These are phyloP conservation scores for Draba incana DNA, from an alignment of 345 rosid genomes.

Conservation along the genomic window DNA sequence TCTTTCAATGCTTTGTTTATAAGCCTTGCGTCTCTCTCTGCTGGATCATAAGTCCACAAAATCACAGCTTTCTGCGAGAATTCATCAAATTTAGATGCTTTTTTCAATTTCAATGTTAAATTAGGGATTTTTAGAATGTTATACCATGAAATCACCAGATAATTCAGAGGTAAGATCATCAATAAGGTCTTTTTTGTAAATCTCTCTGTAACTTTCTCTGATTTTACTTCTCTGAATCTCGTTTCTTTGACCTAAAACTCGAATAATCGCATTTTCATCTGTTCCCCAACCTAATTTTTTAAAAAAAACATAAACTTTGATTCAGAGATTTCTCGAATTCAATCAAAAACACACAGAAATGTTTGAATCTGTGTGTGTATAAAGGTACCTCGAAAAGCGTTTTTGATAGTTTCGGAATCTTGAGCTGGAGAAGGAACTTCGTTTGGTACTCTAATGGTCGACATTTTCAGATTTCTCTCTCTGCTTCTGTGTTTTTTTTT, in stretches of 20 bases:
- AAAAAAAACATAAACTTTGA: neutral
- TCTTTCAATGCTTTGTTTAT: slow-evolving; percentile 59
- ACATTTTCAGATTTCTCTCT: slow-evolving; percentile 28
- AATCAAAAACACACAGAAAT: neutral
- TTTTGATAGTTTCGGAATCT: slow-evolving; percentile 60
- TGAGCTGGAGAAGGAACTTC: slow-evolving; percentile 69
- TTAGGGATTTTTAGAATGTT: neutral
- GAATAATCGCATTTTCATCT: slow-evolving; percentile 65
- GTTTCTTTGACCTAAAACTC: slow-evolving; percentile 68
- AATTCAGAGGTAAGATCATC: slow-evolving; percentile 65
- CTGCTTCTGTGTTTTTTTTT: neutral
- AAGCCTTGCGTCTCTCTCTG: slow-evolving; percentile 83
- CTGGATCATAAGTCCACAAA: slow-evolving; percentile 72
- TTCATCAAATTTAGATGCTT: neutral
- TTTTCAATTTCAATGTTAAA: neutral
- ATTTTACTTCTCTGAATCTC: slow-evolving; percentile 74
- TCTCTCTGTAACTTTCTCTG: slow-evolving; percentile 61
- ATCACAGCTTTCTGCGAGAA: slow-evolving; percentile 66
- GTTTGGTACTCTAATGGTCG: slow-evolving; percentile 60
- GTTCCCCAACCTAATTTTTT: slow-evolving; percentile 66
- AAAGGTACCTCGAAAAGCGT: slow-evolving; percentile 67
- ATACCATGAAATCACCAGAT: slow-evolving; percentile 80
- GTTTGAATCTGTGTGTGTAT: neutral
- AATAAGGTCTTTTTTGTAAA: slow-evolving; percentile 63
- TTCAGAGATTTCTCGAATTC: neutral